Evolutionary conservation across 1,284 basidiomycete genomes (phyloP).

Genomic region (Ustilago trichophora): DNA sequence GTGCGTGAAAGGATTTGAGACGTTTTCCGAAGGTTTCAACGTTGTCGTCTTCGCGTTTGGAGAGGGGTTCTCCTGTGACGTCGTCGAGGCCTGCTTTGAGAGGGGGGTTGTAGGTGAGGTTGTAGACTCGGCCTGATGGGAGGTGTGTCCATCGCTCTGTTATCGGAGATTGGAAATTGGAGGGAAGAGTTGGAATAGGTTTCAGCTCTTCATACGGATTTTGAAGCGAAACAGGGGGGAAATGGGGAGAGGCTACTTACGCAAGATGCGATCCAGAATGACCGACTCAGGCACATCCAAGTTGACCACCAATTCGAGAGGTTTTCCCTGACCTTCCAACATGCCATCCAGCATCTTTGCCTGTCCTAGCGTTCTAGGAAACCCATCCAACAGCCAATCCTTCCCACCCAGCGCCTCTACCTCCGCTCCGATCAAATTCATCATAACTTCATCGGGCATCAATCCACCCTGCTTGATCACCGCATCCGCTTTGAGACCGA

Average conservation of each 20-base stretch:
- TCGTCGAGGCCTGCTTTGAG: slow-evolving; percentile 88
- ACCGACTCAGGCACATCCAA: slow-evolving; percentile 89
- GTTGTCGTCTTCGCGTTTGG: slow-evolving; percentile 89
- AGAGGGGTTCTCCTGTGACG: slow-evolving; percentile 87
- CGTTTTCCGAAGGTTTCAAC: slow-evolving; percentile 85
- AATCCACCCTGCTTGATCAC: slow-evolving; percentile 59
- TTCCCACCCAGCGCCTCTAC: slow-evolving; percentile 22
- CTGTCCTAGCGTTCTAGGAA: slow-evolving; percentile 90
- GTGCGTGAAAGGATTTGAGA: slow-evolving; percentile 82
- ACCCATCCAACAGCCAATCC: slow-evolving; percentile 96
- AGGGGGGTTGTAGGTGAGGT: slow-evolving; percentile 76
- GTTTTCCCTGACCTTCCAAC: slow-evolving; percentile 20
- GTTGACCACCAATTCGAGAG: slow-evolving; percentile 84
- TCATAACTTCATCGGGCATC: slow-evolving; percentile 65
- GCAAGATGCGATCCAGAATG: slow-evolving; percentile 85
- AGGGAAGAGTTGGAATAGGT: too few species aligned
- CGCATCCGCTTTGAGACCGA: slow-evolving; percentile 48
- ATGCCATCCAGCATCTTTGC: slow-evolving; percentile 79
- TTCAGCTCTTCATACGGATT: too few species aligned
- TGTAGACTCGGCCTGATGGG: slow-evolving; percentile 88
- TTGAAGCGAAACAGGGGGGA: neutral
- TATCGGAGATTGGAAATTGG: too few species aligned
- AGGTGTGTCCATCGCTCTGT: slow-evolving; percentile 84
- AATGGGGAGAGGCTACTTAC: slow-evolving; percentile 49
- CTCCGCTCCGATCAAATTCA: slow-evolving; percentile 54